phyloP scores from a whole-genome alignment of 2,329 filamentous ascomycete genomes.

The Cladosporium velox region DNA sequence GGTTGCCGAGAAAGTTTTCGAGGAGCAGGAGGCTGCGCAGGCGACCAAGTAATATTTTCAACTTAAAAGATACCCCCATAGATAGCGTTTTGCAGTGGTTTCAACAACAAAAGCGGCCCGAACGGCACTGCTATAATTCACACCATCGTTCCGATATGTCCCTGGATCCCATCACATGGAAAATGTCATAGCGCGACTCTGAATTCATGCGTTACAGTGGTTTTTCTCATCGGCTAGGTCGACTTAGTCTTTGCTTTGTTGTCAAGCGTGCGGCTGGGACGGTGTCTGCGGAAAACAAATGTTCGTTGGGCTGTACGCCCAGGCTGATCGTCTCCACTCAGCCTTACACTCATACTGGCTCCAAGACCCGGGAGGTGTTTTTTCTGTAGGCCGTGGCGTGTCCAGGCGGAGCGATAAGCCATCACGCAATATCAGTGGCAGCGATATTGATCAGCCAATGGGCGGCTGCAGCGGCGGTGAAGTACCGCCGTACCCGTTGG shows the following conservation, averaged over 20 bases:
- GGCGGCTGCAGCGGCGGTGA: slow-evolving; percentile 1
- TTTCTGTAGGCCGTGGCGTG: slow-evolving; percentile 1
- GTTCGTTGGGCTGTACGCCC: not conserved
- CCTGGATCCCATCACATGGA: not conserved
- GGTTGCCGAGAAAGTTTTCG: not conserved
- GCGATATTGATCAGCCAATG: not conserved
- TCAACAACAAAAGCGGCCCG: slow-evolving; percentile 17
- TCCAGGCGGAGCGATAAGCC: not conserved
- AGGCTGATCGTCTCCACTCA: not conserved
- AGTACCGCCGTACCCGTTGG: slow-evolving; percentile 13
- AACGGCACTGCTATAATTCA: slow-evolving; percentile 14
- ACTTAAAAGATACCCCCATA: slow-evolving; percentile 16
- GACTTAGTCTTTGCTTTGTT: not conserved
- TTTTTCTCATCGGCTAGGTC: not conserved
- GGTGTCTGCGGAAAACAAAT: slow-evolving; percentile 4
- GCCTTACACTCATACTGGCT: not conserved
- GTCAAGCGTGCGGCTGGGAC: slow-evolving; percentile 4
- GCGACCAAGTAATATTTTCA: slow-evolving; percentile 11
- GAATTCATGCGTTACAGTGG: not conserved
- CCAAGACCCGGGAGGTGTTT: not conserved
- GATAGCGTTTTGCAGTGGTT: slow-evolving; percentile 17
- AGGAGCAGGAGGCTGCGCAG: slow-evolving; percentile 1
- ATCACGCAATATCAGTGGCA: slow-evolving; percentile 1
- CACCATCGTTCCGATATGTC: not conserved
- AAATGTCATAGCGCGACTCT: not conserved